Evolutionary conservation across 805 yeast species (phyloP).

Genomic region (Yamadazyma endophytica): DNA sequence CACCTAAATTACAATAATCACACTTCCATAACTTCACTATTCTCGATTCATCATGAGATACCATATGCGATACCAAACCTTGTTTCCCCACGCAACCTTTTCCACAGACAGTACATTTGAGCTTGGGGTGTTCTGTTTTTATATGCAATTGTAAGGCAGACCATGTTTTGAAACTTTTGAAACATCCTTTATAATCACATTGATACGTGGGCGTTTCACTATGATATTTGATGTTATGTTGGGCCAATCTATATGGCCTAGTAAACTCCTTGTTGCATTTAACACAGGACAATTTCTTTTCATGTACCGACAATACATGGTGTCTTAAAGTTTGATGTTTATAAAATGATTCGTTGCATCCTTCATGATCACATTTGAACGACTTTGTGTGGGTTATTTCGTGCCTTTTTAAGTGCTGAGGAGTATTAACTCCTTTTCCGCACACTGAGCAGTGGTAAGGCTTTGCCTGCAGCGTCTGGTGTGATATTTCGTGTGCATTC

Average conservation of each 20-base stretch:
- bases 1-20: constrained; percentile 41
- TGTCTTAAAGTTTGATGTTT: constrained; percentile 73
- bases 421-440: constrained; percentile 75
- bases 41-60: constrained; percentile 51
- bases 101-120: constrained; percentile 61
- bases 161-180: constrained; percentile 62
- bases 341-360: constrained; percentile 65
- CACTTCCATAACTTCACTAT: constrained; percentile 68
- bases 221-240: constrained; percentile 67
- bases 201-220: constrained; percentile 50
- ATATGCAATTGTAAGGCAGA: constrained; percentile 68
- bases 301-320: constrained; percentile 65
- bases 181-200: constrained; percentile 63
- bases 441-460: constrained; percentile 74
- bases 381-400: constrained; percentile 72
- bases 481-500: constrained; percentile 69
- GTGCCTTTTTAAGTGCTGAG: constrained; percentile 81
- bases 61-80: constrained; percentile 72
- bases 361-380: constrained; percentile 55
- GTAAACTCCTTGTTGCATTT: constrained; percentile 62
- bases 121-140: constrained; percentile 68
- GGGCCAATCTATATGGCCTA: constrained; percentile 60
- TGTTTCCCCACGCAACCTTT: constrained; percentile 68
- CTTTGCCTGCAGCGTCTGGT: constrained; percentile 47
- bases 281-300: constrained; percentile 49